phyloP scores from a whole-genome alignment of 2,329 filamentous ascomycete genomes.

The Bipolaris zeicola region DNA sequence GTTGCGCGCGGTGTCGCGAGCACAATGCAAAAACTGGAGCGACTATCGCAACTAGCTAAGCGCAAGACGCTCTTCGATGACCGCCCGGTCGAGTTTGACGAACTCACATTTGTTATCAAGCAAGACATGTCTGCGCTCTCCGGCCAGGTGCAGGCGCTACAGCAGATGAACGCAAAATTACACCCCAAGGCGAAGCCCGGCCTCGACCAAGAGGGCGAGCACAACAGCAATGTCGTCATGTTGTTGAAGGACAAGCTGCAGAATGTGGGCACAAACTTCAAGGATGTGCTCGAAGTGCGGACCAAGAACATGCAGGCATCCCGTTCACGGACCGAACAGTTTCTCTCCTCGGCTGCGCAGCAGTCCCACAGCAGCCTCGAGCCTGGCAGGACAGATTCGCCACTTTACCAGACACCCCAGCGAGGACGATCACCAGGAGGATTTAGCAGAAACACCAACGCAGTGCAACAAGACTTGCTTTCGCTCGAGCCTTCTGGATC shows the following conservation, averaged over 20 bases:
- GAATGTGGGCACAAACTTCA: slow-evolving; percentile 93
- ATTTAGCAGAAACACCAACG: slow-evolving; percentile 52
- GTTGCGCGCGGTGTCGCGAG: slow-evolving; percentile 89
- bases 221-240: slow-evolving; percentile 96
- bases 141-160: slow-evolving; percentile 83
- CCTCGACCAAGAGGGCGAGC: slow-evolving; percentile 82
- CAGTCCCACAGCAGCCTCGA: slow-evolving; percentile 67
- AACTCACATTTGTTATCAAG: slow-evolving; percentile 97
- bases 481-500: slow-evolving; percentile 74
- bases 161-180: slow-evolving; percentile 75
- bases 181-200: slow-evolving; percentile 64
- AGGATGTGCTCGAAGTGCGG: slow-evolving; percentile 92
- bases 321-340: slow-evolving; percentile 90
- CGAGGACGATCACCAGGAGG: slow-evolving; percentile 62
- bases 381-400: slow-evolving; percentile 76
- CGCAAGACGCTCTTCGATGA: slow-evolving; percentile 97
- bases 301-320: slow-evolving; percentile 98
- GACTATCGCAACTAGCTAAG: slow-evolving; percentile 91
- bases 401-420: slow-evolving; percentile 80
- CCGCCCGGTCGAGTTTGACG: slow-evolving; percentile 93
- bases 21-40: slow-evolving; percentile 94
- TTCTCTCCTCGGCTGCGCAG: slow-evolving; percentile 86
- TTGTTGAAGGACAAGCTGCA: slow-evolving; percentile 89
- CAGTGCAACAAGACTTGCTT: slow-evolving; percentile 68
- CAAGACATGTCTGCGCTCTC: slow-evolving; percentile 88